Base-by-base conservation (phyloP, 331 rosid genomes). In the Rosa hybrid region DNA sequence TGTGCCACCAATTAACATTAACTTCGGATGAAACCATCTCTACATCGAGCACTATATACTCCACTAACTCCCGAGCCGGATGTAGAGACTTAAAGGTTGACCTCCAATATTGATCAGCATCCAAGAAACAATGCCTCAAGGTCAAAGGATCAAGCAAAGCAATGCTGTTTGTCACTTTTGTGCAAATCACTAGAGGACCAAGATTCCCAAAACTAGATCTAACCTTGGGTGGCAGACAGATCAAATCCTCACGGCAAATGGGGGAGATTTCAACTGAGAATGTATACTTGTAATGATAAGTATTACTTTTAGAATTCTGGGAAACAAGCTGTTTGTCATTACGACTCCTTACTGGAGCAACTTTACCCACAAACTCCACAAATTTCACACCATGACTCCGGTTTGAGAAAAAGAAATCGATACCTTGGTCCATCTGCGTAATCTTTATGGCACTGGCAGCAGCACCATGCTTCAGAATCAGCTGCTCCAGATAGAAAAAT, bases 101-200 rank as follows among this genome's bases (percentile, higher is more conserved):
- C 77, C 94, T 88, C 97, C 97, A 92, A 78, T 87, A 90, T 81
- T 88, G 94, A 80, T 90, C 92, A 62, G 97, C 85, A 80, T 92
- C 92, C 78, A 92, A 78, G 86, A 87, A 90, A 75, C 92, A 86
- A 21, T 84, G 84, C 77, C 91, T 87, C 81, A 92, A 64, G 59
- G 97, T 88, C 42, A 87, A 45, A 20, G 92, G 97, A 83, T 92
- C 92, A 50, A 92, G 89, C 72, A 92, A 82, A 48, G 94, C 89
- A 81, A 90, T 87, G 72, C 80, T 80, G 81, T 81, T 88, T 38
- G 91, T 88, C 75, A 90, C 90, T 84, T 92, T 87, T 0, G 97
- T 92, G 79, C 94, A 90, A 49, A 92, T 86, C 80, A 92, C 94
- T 50, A 92, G 69, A 51, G 94, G 94, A 42, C 94, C 91, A n/a